Conservation (phyloP, 75 land plant genomes). For the Pinus albicaulis region DNA sequence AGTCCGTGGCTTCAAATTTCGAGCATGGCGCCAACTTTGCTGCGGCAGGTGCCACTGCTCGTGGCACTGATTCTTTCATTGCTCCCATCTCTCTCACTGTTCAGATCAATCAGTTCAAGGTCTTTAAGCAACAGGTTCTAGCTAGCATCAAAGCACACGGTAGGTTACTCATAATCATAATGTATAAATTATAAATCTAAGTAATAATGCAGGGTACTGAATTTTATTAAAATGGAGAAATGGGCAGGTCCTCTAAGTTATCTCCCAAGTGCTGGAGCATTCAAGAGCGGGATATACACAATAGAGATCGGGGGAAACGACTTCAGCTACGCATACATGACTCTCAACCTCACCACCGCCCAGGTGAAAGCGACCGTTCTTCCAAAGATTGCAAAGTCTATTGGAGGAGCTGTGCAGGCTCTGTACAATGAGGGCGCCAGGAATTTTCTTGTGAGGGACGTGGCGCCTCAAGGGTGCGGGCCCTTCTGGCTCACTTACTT, state of each 20-base stretch:
- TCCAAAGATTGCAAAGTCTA: not conserved
- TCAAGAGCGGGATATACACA: slow-evolving; percentile 15
- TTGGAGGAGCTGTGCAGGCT: slow-evolving; percentile 5
- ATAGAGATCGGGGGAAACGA: slow-evolving; percentile 32
- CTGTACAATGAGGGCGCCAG: slow-evolving; percentile 32
- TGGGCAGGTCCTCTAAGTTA: too few relatives aligned
- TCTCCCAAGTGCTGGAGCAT: not conserved
- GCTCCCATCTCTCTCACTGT: slow-evolving; percentile 20
- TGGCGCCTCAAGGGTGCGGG: slow-evolving; percentile 74
- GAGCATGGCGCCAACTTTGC: slow-evolving; percentile 76
- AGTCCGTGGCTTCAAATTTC: slow-evolving; percentile 58
- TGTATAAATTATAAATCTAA: too few relatives aligned
- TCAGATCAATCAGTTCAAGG: slow-evolving; percentile 26
- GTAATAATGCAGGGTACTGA: too few relatives aligned
- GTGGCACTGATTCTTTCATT: slow-evolving; percentile 10
- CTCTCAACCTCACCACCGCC: not conserved
- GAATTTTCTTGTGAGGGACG: slow-evolving; percentile 52
- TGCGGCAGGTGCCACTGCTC: slow-evolving; percentile 52
- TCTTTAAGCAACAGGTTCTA: slow-evolving; percentile 21
- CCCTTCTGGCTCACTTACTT: slow-evolving; percentile 48
- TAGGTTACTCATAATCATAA: too few relatives aligned
- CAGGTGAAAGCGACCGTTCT: not conserved
- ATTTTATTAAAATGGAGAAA: too few relatives aligned
- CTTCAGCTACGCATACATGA: slow-evolving; percentile 15
- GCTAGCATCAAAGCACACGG: not conserved